These are phyloP conservation scores for Phoenix dactylifera DNA, from an alignment of 176 grass and related monocot species.

Conservation along the genomic window DNA sequence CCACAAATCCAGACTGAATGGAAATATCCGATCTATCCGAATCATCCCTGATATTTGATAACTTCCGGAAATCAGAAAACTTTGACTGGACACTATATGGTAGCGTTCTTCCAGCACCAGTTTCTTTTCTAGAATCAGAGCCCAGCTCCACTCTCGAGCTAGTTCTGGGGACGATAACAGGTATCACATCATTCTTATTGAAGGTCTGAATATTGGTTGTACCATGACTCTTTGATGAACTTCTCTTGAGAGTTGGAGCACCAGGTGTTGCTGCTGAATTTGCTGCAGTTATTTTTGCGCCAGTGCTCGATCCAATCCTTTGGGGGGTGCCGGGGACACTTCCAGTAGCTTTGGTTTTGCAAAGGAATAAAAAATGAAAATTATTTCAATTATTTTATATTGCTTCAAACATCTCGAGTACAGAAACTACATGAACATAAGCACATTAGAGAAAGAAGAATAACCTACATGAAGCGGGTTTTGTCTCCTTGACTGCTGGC, in stretches of 20 bases:
- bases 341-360: conserved; percentile 47
- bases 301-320: conserved; percentile 43
- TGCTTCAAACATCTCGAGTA: conserved; percentile 18
- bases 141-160: conserved; percentile 55
- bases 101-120: conserved; percentile 42
- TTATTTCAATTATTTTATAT: conserved; percentile 17
- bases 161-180: conserved; percentile 78
- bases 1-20: conserved; percentile 4
- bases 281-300: conserved; percentile 37
- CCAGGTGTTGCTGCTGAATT: conserved; percentile 39
- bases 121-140: conserved; percentile 55
- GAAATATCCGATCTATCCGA: conserved; percentile 32
- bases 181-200: conserved; percentile 53
- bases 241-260: conserved; percentile 55
- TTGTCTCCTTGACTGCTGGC: conserved; percentile 63
- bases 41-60: conserved; percentile 32
- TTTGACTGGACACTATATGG: conserved; percentile 48
- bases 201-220: conserved; percentile 43
- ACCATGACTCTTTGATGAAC: conserved; percentile 46
- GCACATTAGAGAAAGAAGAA: conserved; percentile 15
- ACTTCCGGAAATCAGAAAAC: conserved; percentile 41
- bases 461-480: conserved; percentile 52
- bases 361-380: conserved; percentile 22
- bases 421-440: conserved; percentile 18
- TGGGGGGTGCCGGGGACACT: conserved; percentile 59